Base-by-base conservation (phyloP, 2,329 filamentous ascomycete species). In the Zalaria obscura region DNA sequence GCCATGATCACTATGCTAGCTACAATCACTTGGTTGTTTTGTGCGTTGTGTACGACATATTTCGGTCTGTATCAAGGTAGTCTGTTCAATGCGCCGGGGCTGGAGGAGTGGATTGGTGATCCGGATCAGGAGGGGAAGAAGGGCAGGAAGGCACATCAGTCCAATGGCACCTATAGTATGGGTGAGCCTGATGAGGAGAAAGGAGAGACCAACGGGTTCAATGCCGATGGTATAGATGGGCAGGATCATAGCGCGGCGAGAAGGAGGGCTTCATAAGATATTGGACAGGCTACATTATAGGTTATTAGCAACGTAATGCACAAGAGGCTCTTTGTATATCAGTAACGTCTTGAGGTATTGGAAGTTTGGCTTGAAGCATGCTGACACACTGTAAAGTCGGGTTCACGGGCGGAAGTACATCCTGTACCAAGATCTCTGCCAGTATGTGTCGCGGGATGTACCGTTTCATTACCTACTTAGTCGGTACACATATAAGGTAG, bases 21-120 rank as follows among this genome's bases (percentile, higher is more conserved):
- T n/a, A 40, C 48, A 2, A 9, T 50, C 1, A 25, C 52, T n/a
- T 54, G 52, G 52, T 36, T 54, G 4, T 38, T 50, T 27, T 54
- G 49, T 41, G 50, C 50, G 8, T n/a, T 45, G n/a, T 36, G 43
- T 41, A 53, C 48, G 8, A 38, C 43, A 2, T 53, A 44, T 25
- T 18, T 34, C 36, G 50, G 42, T n/a, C 45, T 53, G 11, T 48
- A 41, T 43, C 46, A 52, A 36, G 48, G 52, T 18, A 46, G 45
- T 8, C 35, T 51, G 32, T 51, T 47, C 38, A 48, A 45, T 28
- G 49, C 49, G n/a, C 50, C 50, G 3, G 48, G 51, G 25, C 33
- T 52, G 28, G 49, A 53, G 29, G 46, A 47, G 8, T 52, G 44
- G 45, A 4, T 40, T n/a, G 37, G 38, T 18, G 40, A 45, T n/a